Percentiles rank a stretch among this genome's conserved stretches.
phyloP scores from a whole-genome alignment of 345 rosid species.

The Salix brachista region DNA sequence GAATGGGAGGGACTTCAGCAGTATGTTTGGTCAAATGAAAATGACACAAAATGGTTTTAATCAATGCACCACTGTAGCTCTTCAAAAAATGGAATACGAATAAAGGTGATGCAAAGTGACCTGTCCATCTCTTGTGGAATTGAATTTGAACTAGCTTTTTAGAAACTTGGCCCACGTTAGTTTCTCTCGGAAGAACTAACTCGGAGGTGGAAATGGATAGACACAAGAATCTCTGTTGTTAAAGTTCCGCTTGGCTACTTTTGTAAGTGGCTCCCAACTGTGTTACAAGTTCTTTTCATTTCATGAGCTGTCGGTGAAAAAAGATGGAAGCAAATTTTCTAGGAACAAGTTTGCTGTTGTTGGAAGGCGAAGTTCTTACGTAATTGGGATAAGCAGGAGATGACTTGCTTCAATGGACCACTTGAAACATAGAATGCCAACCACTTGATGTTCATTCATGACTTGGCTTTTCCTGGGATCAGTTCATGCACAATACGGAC shows the following conservation, averaged over 20 bases:
- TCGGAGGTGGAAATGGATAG: not conserved
- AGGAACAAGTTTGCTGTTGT: not conserved
- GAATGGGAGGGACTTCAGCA: not conserved
- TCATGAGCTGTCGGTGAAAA: not conserved
- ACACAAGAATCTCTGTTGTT: slow-evolving; percentile 15
- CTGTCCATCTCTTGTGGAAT: slow-evolving; percentile 5
- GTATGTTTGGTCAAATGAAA: not conserved
- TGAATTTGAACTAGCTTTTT: not conserved
- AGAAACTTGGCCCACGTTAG: not conserved
- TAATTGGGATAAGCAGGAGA: not conserved
- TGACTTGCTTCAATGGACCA: slow-evolving; percentile 11
- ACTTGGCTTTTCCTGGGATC: slow-evolving; percentile 12
- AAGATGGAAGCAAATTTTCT: not conserved
- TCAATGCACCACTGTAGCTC: not conserved
- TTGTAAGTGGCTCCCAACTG: not conserved
- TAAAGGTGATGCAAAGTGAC: slow-evolving; percentile 13
- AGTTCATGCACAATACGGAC: slow-evolving; percentile 3
- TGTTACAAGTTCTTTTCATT: not conserved
- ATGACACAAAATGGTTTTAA: slow-evolving; percentile 3
- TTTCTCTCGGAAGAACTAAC: not conserved
- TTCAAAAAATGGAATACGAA: slow-evolving; percentile 4
- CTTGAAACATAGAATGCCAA: not conserved
- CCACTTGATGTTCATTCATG: not conserved
- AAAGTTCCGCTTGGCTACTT: slow-evolving; percentile 10
- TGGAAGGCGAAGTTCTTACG: too few species aligned